Conservation (phyloP, 2,329 filamentous ascomycete genomes). For the Paraconiothyrium sp. region DNA sequence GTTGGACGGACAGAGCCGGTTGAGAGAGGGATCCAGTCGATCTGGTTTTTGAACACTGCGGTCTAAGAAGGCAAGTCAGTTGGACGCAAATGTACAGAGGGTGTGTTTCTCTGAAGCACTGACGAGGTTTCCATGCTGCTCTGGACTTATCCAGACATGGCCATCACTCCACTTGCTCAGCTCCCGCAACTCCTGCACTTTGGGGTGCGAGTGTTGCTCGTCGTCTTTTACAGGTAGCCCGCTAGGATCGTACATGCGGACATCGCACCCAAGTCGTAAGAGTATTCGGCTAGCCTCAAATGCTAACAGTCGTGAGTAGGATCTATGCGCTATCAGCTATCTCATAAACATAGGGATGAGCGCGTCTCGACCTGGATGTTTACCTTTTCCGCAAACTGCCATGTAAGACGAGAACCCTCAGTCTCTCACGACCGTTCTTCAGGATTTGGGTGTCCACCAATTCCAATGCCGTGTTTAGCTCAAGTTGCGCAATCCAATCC, state of each 20-base stretch:
- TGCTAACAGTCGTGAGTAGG: slow-evolving; percentile 69
- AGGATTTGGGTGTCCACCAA: slow-evolving; percentile 61
- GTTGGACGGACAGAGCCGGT: slow-evolving; percentile 71
- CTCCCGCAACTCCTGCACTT: slow-evolving; percentile 70
- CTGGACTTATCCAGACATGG: slow-evolving; percentile 71
- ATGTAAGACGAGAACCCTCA: slow-evolving; percentile 69
- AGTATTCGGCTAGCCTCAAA: slow-evolving; percentile 69
- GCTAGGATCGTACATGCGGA: slow-evolving; percentile 68
- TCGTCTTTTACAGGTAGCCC: slow-evolving; percentile 72
- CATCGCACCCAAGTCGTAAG: slow-evolving; percentile 71
- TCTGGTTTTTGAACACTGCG: slow-evolving; percentile 74
- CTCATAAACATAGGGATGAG: not conserved
- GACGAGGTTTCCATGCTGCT: slow-evolving; percentile 72
- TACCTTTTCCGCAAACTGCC: slow-evolving; percentile 64
- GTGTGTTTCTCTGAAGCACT: slow-evolving; percentile 21
- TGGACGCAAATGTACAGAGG: slow-evolving; percentile 8
- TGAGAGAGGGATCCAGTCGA: slow-evolving; percentile 73
- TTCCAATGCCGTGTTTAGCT: slow-evolving; percentile 62
- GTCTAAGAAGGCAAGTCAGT: slow-evolving; percentile 55
- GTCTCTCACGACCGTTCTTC: slow-evolving; percentile 42
- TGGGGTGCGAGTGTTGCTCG: slow-evolving; percentile 64
- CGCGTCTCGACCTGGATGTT: slow-evolving; percentile 28
- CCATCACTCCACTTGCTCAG: slow-evolving; percentile 72
- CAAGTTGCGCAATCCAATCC: slow-evolving; percentile 68
- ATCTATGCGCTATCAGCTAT: slow-evolving; percentile 50